A percentile compares a stretch with the other conserved stretches of the same genome.
phyloP scores from a whole-genome alignment of 2,329 filamentous ascomycete genomes.

The Cytospora leucostoma region DNA sequence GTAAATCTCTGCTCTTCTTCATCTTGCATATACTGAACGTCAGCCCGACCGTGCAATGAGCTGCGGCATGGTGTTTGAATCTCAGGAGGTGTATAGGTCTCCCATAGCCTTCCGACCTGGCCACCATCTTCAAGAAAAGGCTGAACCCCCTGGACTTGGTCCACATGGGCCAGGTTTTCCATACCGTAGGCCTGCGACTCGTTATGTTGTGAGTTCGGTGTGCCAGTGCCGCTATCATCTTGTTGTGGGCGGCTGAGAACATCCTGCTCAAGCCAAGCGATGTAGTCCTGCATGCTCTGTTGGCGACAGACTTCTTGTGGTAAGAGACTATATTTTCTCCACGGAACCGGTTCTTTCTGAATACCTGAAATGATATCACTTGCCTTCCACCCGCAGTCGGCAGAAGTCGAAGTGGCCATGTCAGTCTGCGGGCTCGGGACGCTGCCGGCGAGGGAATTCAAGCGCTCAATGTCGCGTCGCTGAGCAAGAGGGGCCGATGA shows the following conservation, averaged over 20 bases:
- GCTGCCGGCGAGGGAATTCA: background rate
- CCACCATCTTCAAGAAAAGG: background rate
- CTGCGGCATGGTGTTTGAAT: background rate
- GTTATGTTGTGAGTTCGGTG: background rate
- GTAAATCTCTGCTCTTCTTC: constrained; percentile 24
- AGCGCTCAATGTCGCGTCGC: background rate
- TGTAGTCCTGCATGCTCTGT: constrained; percentile 19
- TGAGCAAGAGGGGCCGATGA: background rate
- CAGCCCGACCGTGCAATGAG: background rate
- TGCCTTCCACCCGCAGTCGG: background rate
- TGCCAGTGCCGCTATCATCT: background rate
- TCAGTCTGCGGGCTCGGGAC: background rate
- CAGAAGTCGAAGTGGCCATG: background rate
- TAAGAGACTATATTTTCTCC: background rate
- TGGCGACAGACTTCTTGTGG: background rate
- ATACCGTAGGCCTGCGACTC: background rate
- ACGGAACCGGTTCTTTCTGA: background rate
- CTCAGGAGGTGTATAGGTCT: background rate
- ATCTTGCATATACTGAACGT: background rate
- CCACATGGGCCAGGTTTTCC: too few species aligned
- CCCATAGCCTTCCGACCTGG: background rate
- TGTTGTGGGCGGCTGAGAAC: background rate
- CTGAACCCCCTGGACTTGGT: background rate
- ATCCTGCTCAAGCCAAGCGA: constrained; percentile 15
- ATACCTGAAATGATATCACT: background rate